phyloP scores from a whole-genome alignment of 257 asterid species.

The Ehretia macrophylla region DNA sequence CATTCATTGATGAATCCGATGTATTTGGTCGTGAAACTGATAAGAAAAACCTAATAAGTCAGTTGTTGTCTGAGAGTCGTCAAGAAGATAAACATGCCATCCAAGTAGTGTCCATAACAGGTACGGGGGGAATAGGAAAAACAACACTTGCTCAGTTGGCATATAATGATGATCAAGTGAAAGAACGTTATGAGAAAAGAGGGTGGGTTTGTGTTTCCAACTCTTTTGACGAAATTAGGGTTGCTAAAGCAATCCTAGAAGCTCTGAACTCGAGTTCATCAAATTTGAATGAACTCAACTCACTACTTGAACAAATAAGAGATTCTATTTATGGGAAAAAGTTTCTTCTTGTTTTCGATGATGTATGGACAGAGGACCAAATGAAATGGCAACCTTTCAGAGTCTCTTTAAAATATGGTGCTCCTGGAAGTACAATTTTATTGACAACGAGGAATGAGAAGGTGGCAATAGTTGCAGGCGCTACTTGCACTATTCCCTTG shows the following conservation, averaged over 20 bases:
- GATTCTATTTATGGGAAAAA: neutral
- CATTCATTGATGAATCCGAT: too few species aligned
- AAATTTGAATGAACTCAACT: constrained; percentile 10
- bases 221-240: constrained; percentile 1
- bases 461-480: neutral
- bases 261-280: constrained; percentile 2
- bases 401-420: neutral
- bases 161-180: too few species aligned
- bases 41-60: too few species aligned
- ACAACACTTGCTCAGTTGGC: too few species aligned
- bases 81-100: too few species aligned
- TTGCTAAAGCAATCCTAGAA: constrained; percentile 26
- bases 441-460: neutral
- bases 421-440: neutral
- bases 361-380: neutral
- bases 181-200: too few species aligned
- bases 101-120: too few species aligned
- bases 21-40: too few species aligned
- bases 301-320: constrained; percentile 3
- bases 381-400: constrained; percentile 1
- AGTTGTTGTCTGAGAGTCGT: too few species aligned
- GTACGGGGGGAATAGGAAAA: too few species aligned
- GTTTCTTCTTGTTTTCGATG: neutral
- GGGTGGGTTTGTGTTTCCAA: neutral
- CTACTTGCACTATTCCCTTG: neutral